Evolutionary conservation across 2,329 filamentous ascomycete genomes (phyloP), one percentile per base, ranked within the genome.

Genomic region (Drechslerella dactyloides): DNA sequence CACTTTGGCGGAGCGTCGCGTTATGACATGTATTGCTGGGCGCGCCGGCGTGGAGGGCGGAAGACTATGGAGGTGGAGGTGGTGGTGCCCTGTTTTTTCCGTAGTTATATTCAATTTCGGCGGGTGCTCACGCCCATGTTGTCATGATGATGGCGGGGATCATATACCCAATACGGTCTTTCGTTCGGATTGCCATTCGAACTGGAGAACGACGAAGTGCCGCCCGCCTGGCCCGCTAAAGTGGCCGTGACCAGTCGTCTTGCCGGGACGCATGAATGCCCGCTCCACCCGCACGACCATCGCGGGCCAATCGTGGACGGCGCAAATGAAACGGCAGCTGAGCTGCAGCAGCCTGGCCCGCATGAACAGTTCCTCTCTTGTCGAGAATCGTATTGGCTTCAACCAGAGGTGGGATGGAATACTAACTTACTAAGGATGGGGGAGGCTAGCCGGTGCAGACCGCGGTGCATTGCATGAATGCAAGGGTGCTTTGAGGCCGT

Each of bases 261-360:
- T 10, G 44, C 19, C 44, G 7, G 8, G 15, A 19, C 44, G 44
- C n/a, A 19, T 19, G 40, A 17, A 17, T 13, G 40, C 11, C 40
- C 11, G 40, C 11, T 15, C 13, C 13, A 15, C 40, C 13, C 44
- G 44, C 44, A 48, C 19, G 44, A 48, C 7, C 44, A 48, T 19
- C 44, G 44, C 44, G 19, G 44, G 19, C 44, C 8, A 23, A 48
- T 19, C 27, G 27, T 33, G 27, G 27, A 33, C 27, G 27, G 27
- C 27, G 27, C 27, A 33, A 33, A 19, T 48, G 19, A 23, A 48
- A 13, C 37, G 60, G 57, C 66, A 70, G 59, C 46, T 70, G 65
- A 70, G 55, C 60, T 60, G 60, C 21, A 56, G 60, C 21, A 56
- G 60, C 42, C 65, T 58, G 57, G 58, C 48, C 66, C 46, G 44